These are phyloP conservation scores for Arthrobotrys iridis DNA, from an alignment of 2,329 filamentous ascomycete species.

Conservation along the genomic window DNA sequence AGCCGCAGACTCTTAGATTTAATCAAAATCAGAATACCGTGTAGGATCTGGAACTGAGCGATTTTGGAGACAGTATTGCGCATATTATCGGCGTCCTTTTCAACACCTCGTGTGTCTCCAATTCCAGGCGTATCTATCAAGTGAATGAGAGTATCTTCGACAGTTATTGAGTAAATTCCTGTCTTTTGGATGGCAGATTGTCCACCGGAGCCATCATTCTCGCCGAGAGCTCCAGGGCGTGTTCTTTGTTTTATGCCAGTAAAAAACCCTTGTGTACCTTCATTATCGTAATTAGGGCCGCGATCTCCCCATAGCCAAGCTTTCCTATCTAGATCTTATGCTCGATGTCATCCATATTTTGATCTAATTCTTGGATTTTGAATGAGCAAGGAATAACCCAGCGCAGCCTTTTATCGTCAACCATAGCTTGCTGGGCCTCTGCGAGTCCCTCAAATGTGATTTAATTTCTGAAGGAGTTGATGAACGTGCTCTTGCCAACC, in stretches of 20 bases:
- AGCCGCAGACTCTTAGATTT: constrained; percentile 62
- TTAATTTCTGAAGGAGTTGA: constrained; percentile 66
- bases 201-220: constrained; percentile 60
- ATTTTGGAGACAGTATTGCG: constrained; percentile 61
- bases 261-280: too few species aligned
- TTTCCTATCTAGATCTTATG: too few species aligned
- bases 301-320: too few species aligned
- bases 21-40: constrained; percentile 63
- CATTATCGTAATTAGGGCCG: too few species aligned
- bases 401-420: too few species aligned
- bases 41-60: constrained; percentile 60
- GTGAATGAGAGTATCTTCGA: constrained; percentile 59
- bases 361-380: too few species aligned
- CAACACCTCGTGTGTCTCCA: constrained; percentile 62
- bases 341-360: too few species aligned
- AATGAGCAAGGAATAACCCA: too few species aligned
- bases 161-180: constrained; percentile 59
- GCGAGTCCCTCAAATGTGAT: constrained; percentile 61
- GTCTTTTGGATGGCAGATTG: constrained; percentile 62
- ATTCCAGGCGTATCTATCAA: constrained; percentile 64
- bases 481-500: constrained; percentile 66
- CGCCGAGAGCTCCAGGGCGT: too few species aligned
- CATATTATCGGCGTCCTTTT: constrained; percentile 62
- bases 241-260: too few species aligned
- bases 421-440: too few species aligned